Evolutionary conservation across 176 grass and related monocot genomes (phyloP), one percentile per base, ranked within the genome.

Genomic region (Oryza meridionalis): DNA sequence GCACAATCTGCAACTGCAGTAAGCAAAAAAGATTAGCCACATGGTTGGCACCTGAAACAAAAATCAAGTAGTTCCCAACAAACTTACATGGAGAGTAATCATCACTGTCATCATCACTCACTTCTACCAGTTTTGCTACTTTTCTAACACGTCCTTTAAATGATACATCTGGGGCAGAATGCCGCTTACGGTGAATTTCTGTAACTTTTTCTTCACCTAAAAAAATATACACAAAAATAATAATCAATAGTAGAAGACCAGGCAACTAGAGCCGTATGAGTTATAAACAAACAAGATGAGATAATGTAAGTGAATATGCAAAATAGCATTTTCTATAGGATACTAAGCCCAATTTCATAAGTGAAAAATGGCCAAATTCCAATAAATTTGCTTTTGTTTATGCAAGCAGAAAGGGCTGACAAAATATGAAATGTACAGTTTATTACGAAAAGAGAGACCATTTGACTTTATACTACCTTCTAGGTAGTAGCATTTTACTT

Each of bases 51-150:
- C 6, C 47, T 26, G 32, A 84, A 51, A 80, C 38, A 27, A 87
- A 49, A 67, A 81, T 61, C 38, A 82, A 37, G 25, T 67, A 65
- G 77, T 33, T 63, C 22, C 29, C 33, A 26, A 81, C 46, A 77
- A 83, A 86, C 90, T 97, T 85, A 99, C 93, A 89, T 86, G 89
- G 91, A 83, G 96, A 94, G 80, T 96, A 92, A 69, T 99, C 96
- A 85, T 85, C 88, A 1, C 88, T 99, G 80, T 92, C 96, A 32
- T 85, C 82, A 87, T 99, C 87, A 11, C 88, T 92, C 53, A 92
- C 89, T 72, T 90, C 88, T 92, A 91, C 81, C 89, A 87, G 51
- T 85, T 96, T 99, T 32, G 96, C 93, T 72, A 85, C 90, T 90
- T 99, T 96, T 65, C 93, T 91, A 53, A 94, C 72, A 84, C 96